Evolutionary conservation across 352 stramenopile species (phyloP).

Genomic region (Phytophthora sp.): DNA sequence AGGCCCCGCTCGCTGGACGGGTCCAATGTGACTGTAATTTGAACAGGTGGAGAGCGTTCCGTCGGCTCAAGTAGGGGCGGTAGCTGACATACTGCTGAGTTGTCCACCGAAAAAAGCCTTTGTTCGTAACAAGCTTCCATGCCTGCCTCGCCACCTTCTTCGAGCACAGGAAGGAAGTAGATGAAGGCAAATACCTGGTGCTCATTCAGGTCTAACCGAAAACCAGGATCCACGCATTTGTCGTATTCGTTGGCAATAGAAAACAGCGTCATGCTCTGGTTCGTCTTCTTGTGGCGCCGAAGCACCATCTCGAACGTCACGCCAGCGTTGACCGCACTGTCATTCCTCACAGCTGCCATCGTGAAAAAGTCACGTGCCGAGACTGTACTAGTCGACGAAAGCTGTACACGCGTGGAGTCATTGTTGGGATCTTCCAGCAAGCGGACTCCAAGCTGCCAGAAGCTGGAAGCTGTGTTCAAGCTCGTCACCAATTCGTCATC

Average conservation of each 20-base stretch:
- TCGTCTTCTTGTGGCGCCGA: constrained; percentile 36
- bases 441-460: constrained; percentile 53
- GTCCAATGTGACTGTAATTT: constrained; percentile 64
- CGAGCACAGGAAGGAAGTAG: constrained; percentile 62
- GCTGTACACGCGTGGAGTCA: constrained; percentile 47
- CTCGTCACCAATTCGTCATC: constrained; percentile 52
- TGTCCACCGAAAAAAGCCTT: constrained; percentile 47
- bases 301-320: constrained; percentile 79
- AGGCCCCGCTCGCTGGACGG: constrained; percentile 27
- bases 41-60: constrained; percentile 57
- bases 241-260: constrained; percentile 70
- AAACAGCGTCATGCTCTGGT: constrained; percentile 75
- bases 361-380: constrained; percentile 61
- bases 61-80: constrained; percentile 28
- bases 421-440: constrained; percentile 33
- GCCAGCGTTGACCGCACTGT: constrained; percentile 15
- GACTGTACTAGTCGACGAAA: constrained; percentile 56
- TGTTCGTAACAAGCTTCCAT: constrained; percentile 63
- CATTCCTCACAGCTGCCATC: constrained; percentile 30
- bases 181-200: constrained; percentile 64
- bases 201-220: constrained; percentile 68
- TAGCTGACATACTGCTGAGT: constrained; percentile 37
- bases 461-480: constrained; percentile 32
- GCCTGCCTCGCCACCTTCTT: constrained; percentile 24
- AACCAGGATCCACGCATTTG: constrained; percentile 65